Base-by-base conservation (phyloP, 75 land plant species). In the Pseudotsuga menziesii region DNA sequence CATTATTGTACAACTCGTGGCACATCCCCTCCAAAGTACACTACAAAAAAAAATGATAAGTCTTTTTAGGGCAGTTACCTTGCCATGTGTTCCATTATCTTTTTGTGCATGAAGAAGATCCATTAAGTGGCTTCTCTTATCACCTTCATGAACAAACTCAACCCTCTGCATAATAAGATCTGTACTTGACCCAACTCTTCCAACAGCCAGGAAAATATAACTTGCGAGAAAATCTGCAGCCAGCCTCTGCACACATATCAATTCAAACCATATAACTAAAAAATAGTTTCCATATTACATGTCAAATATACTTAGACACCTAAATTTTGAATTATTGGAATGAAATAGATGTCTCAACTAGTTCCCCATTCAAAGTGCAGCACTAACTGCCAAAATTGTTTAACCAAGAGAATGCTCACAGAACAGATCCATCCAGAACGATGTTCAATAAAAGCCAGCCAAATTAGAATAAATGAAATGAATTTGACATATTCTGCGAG, bases 121-220 rank as follows among this genome's bases (percentile, higher is more conserved):
- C 89, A 89, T 87, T 17, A 91, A 78, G 80, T 87, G 91, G 71
- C 87, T 84, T 72, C 93, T 78, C 71, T 91, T 91, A 64, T 89
- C 91, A 67, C 55, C 63, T 44, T 91, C 93, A 39, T 27, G 89
- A 25, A 91, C 93, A 83, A 69, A 89, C 54, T 91, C 92, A 25
- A 91, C 92, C 52, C 82, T 81, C 74, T 91, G 94, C 41, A 75
- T 39, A 64, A 91, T 91, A 16, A 89, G 84, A 67, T 89, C 92
- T 29, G 92, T 91, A 57, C 94, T 91, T 11, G 94, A 91, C 11
- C 94, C 94, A 69, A 91, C 94, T 73, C 92, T 85, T 32, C 94
- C 94, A 79, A 90, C 94, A 36, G 94, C 86, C 44, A 91, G 81
- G 75, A 91, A 91, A 61, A 91, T 87, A 77, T 91, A 91, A 61